Evolutionary conservation across 306 rosid genomes (phyloP).

Genomic region (Mimosa bimucronata): DNA sequence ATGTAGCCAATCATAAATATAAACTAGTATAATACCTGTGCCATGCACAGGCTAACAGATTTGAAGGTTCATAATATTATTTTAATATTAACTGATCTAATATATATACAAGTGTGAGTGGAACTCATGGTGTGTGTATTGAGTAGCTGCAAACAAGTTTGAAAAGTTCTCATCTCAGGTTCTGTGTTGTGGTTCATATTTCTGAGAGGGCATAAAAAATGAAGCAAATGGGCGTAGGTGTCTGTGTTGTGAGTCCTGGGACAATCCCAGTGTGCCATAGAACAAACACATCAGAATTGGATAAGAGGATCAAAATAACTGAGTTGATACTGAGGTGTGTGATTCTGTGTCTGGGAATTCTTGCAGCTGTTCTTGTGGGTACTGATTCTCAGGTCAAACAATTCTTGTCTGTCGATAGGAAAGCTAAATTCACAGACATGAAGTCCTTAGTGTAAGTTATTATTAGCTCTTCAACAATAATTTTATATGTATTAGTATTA

Average conservation of each 20-base stretch:
- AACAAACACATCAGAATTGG: slow-evolving; percentile 55
- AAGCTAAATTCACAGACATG: slow-evolving; percentile 80
- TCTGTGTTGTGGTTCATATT: neutral
- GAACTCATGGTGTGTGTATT: neutral
- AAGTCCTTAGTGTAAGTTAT: slow-evolving; percentile 75
- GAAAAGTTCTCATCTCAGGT: neutral
- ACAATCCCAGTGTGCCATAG: slow-evolving; percentile 64
- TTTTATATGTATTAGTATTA: neutral
- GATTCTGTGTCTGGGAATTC: slow-evolving; percentile 63
- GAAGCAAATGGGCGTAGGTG: slow-evolving; percentile 69
- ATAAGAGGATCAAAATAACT: slow-evolving; percentile 59
- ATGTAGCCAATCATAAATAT: neutral
- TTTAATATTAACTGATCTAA: neutral
- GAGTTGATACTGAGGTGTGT: slow-evolving; percentile 76
- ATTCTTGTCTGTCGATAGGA: slow-evolving; percentile 70
- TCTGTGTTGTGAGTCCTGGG: slow-evolving; percentile 93
- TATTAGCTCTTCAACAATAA: neutral
- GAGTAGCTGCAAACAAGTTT: neutral
- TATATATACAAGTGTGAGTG: neutral
- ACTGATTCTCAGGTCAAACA: slow-evolving; percentile 77
- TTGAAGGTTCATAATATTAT: neutral
- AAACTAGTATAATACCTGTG: no score
- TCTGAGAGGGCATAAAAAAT: slow-evolving; percentile 31
- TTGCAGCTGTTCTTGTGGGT: slow-evolving; percentile 74
- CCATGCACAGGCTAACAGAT: no score